Evolutionary conservation across 768 basidiomycete genomes (phyloP).

Genomic region (Tephrocybe sp.): DNA sequence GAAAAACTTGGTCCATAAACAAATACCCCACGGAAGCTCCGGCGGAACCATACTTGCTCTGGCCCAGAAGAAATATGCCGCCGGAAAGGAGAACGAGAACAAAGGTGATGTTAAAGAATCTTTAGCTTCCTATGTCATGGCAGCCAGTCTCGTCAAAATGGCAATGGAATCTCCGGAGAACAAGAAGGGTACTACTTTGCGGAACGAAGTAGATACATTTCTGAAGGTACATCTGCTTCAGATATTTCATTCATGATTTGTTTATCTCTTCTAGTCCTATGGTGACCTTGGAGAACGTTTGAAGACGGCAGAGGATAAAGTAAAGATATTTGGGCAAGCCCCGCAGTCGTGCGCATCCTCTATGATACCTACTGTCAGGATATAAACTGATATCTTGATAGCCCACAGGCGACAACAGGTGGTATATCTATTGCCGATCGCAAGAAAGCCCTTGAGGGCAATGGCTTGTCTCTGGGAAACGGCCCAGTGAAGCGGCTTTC

Average conservation of each 20-base stretch:
- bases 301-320: conserved; percentile 44
- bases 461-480: conserved; percentile 60
- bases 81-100: conserved; percentile 52
- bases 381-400: conserved; percentile 10
- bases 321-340: conserved; percentile 41
- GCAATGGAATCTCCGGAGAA: conserved; percentile 60
- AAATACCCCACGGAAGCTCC: conserved; percentile 54
- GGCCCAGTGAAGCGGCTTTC: conserved; percentile 50
- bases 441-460: conserved; percentile 70
- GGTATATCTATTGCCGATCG: conserved; percentile 73
- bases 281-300: conserved; percentile 41
- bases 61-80: conserved; percentile 57
- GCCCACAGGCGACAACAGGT: conserved; percentile 24
- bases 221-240: conserved; percentile 50
- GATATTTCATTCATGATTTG: conserved; percentile 5
- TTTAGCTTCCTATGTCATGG: conserved; percentile 58
- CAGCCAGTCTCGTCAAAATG: conserved; percentile 57
- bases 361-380: not conserved
- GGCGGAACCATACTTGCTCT: conserved; percentile 59
- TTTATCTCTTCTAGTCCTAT: conserved; percentile 18
- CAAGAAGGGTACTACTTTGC: conserved; percentile 53
- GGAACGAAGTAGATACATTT: conserved; percentile 66
- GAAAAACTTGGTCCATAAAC: conserved; percentile 27
- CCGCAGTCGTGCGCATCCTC: conserved; percentile 30
- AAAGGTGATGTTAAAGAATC: conserved; percentile 64